Evolutionary conservation across 306 rosid genomes (phyloP), one percentile per base, ranked within the genome.

Genomic region (Neltuma alba): DNA sequence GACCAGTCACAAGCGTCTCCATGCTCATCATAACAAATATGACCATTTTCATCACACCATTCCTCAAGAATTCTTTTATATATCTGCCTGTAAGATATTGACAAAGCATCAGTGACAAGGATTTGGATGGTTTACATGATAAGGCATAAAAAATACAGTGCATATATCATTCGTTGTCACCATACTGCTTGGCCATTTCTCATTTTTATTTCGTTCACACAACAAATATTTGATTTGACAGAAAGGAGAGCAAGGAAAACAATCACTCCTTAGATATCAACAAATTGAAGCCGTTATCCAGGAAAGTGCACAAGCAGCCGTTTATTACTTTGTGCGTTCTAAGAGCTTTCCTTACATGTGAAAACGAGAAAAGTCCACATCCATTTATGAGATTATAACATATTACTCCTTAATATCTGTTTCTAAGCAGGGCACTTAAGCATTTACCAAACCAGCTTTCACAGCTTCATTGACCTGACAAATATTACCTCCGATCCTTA

Each of bases 1-100:
- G 98, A 89, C 86, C 93, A 90, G 85, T 87, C 90, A 63, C 87
- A 84, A n/a, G 88, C 83, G 73, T 87, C 91, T 37, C 92, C 94
- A 79, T 83, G 92, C 57, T 89, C 92, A 79, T 85, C 97, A 80
- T 84, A 84, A 87, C 85, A 86, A 68, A 88, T 66, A 38, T 80
- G 87, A 84, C 85, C 90, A 65, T 58, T 60, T 27, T 83, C 90
- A 67, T 69, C 72, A 72, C 72, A 70, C 81, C 88, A 82, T 45
- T 85, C 90, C 82, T 88, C 92, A 44, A 62, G 84, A 84, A 78
- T 72, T 79, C 76, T 87, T 33, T 79, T 76, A 48, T 86, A 77
- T 72, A 90, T 58, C 76, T 82, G 80, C 84, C 93, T 90, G 76
- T 72, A 48, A 63, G 84, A 80, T 86, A 87, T 79, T 64, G 85